phyloP scores from a whole-genome alignment of 2,329 filamentous ascomycete species.

The Aspergillus aculeatus region DNA sequence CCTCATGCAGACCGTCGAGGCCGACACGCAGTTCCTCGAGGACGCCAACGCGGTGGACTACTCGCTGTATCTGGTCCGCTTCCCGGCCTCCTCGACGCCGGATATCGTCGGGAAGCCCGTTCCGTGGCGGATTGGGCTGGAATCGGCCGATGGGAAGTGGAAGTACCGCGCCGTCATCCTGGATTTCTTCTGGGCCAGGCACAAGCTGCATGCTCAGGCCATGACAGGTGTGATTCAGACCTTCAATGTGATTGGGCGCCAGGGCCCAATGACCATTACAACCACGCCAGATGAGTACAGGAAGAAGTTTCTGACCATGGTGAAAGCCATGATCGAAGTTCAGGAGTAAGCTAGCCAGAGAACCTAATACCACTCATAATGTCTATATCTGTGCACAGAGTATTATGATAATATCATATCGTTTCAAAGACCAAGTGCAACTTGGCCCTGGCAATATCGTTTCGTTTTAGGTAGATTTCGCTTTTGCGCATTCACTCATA shows the following conservation, averaged over 20 bases:
- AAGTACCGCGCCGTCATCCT: slow-evolving; percentile 66
- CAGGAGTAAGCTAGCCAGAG: slow-evolving; percentile 8
- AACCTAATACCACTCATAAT: neutral
- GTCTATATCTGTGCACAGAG: neutral
- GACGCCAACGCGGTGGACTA: slow-evolving; percentile 70
- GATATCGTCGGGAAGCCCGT: slow-evolving; percentile 32
- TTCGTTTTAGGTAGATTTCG: neutral
- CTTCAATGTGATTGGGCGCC: slow-evolving; percentile 62
- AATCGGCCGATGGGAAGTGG: slow-evolving; percentile 63
- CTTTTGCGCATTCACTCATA: slow-evolving; percentile 7
- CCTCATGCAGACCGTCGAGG: slow-evolving; percentile 56
- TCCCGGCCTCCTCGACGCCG: slow-evolving; percentile 42
- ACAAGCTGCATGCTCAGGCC: slow-evolving; percentile 63
- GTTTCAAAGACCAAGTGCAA: neutral
- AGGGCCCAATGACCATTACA: slow-evolving; percentile 74
- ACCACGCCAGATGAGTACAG: slow-evolving; percentile 68
- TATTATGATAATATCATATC: neutral
- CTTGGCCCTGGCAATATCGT: neutral
- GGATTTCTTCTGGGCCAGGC: slow-evolving; percentile 78
- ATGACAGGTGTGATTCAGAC: slow-evolving; percentile 65
- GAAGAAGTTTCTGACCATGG: slow-evolving; percentile 55
- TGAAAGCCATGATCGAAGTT: slow-evolving; percentile 46
- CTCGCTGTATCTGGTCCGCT: slow-evolving; percentile 68
- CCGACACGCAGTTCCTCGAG: slow-evolving; percentile 64
- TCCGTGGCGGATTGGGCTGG: slow-evolving; percentile 62